Conservation (phyloP, 2,329 filamentous ascomycete genomes). For the Xylaria hypoxylon region DNA sequence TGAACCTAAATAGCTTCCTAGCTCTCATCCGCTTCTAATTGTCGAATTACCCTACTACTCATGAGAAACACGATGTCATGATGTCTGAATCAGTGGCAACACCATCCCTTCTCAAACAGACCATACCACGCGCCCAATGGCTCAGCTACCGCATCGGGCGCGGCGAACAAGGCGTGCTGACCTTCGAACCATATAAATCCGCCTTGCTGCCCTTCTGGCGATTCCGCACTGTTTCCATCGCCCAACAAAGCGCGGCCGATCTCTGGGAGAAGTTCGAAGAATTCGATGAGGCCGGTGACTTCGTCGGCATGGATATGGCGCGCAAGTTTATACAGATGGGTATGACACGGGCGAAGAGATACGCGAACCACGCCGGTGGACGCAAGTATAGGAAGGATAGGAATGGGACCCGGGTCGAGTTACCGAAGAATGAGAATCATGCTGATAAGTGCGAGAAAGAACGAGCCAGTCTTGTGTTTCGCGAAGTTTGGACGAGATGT, state of each 20-base stretch:
- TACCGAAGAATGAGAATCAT: constrained; percentile 59
- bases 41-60: neutral
- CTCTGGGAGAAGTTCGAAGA: constrained; percentile 64
- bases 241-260: constrained; percentile 59
- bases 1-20: neutral
- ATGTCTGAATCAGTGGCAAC: neutral
- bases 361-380: constrained; percentile 67
- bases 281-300: constrained; percentile 64
- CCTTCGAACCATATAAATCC: constrained; percentile 73
- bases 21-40: neutral
- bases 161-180: constrained; percentile 71
- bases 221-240: constrained; percentile 66
- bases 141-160: constrained; percentile 69
- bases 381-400: constrained; percentile 68
- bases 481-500: constrained; percentile 61
- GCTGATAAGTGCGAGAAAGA: constrained; percentile 62
- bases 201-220: constrained; percentile 69
- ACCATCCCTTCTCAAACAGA: constrained; percentile 11
- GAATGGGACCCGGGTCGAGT: constrained; percentile 56
- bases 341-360: constrained; percentile 70
- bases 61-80: neutral
- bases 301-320: constrained; percentile 74
- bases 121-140: constrained; percentile 50
- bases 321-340: constrained; percentile 75
- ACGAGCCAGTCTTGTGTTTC: constrained; percentile 62